phyloP scores from a whole-genome alignment of 305 asterid genomes.

The Solanum hybrid region DNA sequence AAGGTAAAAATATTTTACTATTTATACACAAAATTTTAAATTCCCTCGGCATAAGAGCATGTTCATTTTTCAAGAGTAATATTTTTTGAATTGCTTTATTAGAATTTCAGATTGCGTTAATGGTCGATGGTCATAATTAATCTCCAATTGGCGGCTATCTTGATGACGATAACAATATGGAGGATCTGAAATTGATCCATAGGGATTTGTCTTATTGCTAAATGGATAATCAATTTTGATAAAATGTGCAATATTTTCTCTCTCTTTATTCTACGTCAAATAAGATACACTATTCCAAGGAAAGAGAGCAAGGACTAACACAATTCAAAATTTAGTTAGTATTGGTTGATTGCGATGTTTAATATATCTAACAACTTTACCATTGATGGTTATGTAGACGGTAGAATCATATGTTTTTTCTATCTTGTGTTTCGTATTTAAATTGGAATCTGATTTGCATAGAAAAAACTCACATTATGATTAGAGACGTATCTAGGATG shows the following conservation, averaged over 20 bases:
- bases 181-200: background rate
- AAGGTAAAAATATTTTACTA: background rate
- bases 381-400: background rate
- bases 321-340: background rate
- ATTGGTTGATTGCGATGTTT: background rate
- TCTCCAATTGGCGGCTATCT: background rate
- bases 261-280: background rate
- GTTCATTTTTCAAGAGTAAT: background rate
- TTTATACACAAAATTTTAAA: background rate
- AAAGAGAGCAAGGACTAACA: background rate
- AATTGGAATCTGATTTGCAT: background rate
- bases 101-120: background rate
- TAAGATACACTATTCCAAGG: background rate
- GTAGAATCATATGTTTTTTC: background rate
- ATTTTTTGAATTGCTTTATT: background rate
- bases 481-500: too few relatives aligned
- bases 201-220: background rate
- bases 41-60: background rate
- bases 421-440: background rate
- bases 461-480: background rate
- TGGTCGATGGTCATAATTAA: background rate
- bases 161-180: background rate
- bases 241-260: background rate
- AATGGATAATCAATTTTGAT: background rate
- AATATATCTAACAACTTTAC: background rate